Evolutionary conservation across 768 basidiomycete species (phyloP).

Genomic region (Obba rivulosa): DNA sequence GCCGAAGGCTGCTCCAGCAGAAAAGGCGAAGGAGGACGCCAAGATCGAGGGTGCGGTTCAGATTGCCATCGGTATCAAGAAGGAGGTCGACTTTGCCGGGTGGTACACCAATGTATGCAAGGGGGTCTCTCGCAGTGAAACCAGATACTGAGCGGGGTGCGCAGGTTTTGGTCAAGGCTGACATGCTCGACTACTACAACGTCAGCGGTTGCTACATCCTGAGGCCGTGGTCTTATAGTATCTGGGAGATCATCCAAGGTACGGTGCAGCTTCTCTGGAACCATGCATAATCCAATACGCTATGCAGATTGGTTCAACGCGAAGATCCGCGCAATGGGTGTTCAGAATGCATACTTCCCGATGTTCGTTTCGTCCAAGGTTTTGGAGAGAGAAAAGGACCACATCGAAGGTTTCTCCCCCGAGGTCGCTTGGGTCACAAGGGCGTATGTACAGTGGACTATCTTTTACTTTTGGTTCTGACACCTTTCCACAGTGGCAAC

Average conservation of each 20-base stretch:
- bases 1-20: conserved; percentile 30
- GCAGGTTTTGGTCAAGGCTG: conserved; percentile 94
- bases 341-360: conserved; percentile 97
- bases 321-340: conserved; percentile 89
- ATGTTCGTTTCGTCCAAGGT: conserved; percentile 95
- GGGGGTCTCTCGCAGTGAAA: background rate
- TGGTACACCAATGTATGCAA: conserved; percentile 88
- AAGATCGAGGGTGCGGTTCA: conserved; percentile 87
- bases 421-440: conserved; percentile 99
- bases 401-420: conserved; percentile 98
- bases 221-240: conserved; percentile 94
- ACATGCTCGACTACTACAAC: conserved; percentile 99
- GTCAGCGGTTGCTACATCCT: conserved; percentile 99
- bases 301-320: conserved; percentile 84
- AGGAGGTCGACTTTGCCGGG: conserved; percentile 88
- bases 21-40: conserved; percentile 65
- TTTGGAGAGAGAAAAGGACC: conserved; percentile 94
- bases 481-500: conserved; percentile 52
- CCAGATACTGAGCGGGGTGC: conserved; percentile 9
- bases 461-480: background rate
- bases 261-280: conserved; percentile 6
- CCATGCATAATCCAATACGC: conserved; percentile 1
- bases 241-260: conserved; percentile 97
- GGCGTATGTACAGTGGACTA: conserved; percentile 53
- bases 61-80: conserved; percentile 92